Percentiles rank a stretch among this genome's conserved stretches.
Conservation (phyloP, 2,329 filamentous ascomycete genomes). For the Pseudogymnoascus sp. region DNA sequence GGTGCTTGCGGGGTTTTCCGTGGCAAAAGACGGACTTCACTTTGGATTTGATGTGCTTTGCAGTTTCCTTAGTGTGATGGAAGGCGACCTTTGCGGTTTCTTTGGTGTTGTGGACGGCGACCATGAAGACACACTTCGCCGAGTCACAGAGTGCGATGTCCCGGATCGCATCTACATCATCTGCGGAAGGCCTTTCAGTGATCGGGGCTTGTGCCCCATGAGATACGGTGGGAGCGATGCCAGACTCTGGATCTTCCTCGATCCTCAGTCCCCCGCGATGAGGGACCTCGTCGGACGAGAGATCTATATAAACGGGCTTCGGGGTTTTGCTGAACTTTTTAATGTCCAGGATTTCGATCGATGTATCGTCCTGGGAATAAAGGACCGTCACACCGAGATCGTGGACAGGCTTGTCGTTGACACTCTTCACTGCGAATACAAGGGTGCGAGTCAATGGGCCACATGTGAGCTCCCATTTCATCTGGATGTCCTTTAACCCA, state of each 20-base stretch:
- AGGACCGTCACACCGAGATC: neutral
- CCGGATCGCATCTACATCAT: neutral
- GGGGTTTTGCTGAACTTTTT: neutral
- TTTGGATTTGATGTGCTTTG: neutral
- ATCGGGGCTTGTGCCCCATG: neutral
- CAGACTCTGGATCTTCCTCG: neutral
- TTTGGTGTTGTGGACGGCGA: conserved; percentile 3
- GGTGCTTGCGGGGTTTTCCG: neutral
- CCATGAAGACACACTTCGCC: neutral
- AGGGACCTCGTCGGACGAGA: neutral
- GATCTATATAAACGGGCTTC: neutral
- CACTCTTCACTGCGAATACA: neutral
- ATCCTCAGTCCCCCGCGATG: neutral
- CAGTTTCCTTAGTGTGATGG: neutral
- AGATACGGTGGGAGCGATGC: neutral
- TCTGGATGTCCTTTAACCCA: neutral
- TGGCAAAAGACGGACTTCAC: neutral
- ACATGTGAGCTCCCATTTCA: neutral
- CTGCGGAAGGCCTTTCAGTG: neutral
- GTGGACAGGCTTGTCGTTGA: neutral
- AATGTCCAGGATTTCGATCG: neutral
- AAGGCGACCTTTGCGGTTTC: neutral
- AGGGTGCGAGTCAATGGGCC: conserved; percentile 2
- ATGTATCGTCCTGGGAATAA: neutral
- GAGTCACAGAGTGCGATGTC: neutral